A percentile compares a stretch with the other conserved stretches of the same genome.
These are phyloP conservation scores for Lasiodiplodia gonubiensis DNA, from an alignment of 2,329 filamentous ascomycete species.

Conservation along the genomic window DNA sequence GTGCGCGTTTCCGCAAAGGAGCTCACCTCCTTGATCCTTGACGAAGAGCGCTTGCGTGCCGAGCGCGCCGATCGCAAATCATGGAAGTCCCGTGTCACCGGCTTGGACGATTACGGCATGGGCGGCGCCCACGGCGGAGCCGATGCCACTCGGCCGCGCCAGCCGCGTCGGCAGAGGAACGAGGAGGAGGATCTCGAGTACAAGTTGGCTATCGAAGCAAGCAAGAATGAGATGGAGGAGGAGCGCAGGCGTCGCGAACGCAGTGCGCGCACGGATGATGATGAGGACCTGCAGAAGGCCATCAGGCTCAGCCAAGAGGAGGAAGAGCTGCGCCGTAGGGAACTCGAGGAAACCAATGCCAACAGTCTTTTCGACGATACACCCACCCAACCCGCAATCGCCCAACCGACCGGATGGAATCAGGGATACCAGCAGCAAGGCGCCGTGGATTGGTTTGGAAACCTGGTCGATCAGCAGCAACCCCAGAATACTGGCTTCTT, in stretches of 20 bases:
- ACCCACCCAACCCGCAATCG: constrained; percentile 67
- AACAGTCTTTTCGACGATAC: constrained; percentile 87
- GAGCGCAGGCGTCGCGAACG: constrained; percentile 74
- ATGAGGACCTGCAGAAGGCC: constrained; percentile 91
- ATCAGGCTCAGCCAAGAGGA: constrained; percentile 95
- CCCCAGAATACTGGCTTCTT: constrained; percentile 71
- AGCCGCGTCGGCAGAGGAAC: constrained; percentile 48
- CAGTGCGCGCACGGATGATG: constrained; percentile 54
- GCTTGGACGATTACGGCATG: constrained; percentile 79
- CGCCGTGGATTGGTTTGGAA: constrained; percentile 96
- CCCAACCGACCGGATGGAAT: constrained; percentile 88
- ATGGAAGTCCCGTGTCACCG: constrained; percentile 96
- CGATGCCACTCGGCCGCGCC: constrained; percentile 45
- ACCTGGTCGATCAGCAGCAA: constrained; percentile 76
- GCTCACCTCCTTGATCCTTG: constrained; percentile 85
- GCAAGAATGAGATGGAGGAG: constrained; percentile 93
- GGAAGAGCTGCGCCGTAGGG: constrained; percentile 83
- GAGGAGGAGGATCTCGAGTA: constrained; percentile 84
- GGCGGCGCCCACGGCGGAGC: constrained; percentile 44
- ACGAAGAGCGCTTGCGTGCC: constrained; percentile 88
- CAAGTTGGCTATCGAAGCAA: constrained; percentile 87
- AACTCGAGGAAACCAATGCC: constrained; percentile 85
- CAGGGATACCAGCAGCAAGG: constrained; percentile 97
- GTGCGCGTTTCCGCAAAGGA: constrained; percentile 97
- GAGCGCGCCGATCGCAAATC: constrained; percentile 90